Conservation (phyloP, 2,329 filamentous ascomycete species). For the Aspergillus pseudoterreus region DNA sequence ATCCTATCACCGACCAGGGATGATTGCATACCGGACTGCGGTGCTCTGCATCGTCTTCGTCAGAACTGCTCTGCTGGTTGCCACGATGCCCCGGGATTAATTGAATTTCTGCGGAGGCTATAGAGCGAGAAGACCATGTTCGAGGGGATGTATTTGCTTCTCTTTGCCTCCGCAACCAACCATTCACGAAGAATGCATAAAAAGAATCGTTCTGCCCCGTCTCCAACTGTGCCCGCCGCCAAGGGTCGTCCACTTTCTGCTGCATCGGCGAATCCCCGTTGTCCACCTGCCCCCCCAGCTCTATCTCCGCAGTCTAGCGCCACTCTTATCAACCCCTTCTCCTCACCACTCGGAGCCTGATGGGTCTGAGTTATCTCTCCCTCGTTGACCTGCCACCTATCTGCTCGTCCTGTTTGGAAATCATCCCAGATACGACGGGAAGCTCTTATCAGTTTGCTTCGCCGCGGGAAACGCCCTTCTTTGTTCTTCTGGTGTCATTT, state of each 20-base stretch:
- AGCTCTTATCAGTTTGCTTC: constrained; percentile 13
- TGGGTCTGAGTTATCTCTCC: constrained; percentile 19
- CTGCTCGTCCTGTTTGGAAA: constrained; percentile 3
- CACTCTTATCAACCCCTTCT: constrained; percentile 20
- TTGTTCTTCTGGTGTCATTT: background rate
- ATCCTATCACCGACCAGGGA: background rate
- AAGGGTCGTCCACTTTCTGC: constrained; percentile 12
- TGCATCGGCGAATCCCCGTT: constrained; percentile 20
- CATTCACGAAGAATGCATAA: constrained; percentile 14
- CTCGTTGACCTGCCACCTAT: constrained; percentile 9
- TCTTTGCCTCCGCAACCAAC: constrained; percentile 4
- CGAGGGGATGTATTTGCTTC: constrained; percentile 2
- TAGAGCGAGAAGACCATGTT: background rate
- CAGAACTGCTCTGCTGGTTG: too few relatives aligned
- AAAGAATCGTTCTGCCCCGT: constrained; percentile 2
- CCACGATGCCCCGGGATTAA: background rate
- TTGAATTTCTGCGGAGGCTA: background rate
- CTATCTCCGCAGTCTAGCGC: constrained; percentile 22
- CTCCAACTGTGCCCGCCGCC: constrained; percentile 9
- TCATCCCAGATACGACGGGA: constrained; percentile 8
- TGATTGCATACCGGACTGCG: background rate
- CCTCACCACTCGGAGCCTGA: constrained; percentile 16
- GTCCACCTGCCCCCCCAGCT: constrained; percentile 17
- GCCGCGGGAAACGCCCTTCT: background rate
- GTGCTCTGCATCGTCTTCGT: background rate